phyloP scores from a whole-genome alignment of 2,329 filamentous ascomycete genomes.

The Ophiostoma perfectum region DNA sequence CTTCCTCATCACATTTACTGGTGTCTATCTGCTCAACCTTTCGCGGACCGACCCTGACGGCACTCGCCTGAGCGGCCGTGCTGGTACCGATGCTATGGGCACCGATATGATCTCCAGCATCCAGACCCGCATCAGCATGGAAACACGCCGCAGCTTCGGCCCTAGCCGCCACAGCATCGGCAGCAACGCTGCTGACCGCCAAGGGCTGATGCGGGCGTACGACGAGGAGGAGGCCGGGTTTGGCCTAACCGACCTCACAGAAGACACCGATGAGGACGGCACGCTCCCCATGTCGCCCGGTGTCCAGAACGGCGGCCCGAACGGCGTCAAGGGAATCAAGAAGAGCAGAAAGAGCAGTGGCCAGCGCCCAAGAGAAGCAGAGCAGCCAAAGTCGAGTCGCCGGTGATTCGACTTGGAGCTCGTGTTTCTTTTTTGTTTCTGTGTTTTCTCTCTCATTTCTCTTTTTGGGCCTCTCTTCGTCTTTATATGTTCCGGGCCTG shows the following conservation, averaged over 20 bases:
- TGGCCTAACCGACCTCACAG: conserved; percentile 70
- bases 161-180: conserved; percentile 56
- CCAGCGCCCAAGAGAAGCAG: conserved; percentile 21
- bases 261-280: conserved; percentile 65
- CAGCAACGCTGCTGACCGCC: conserved; percentile 62
- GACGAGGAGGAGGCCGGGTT: conserved; percentile 77
- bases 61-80: conserved; percentile 52
- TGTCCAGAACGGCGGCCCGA: conserved; percentile 38
- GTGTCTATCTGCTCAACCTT: conserved; percentile 94
- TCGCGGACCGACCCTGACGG: conserved; percentile 87
- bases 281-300: conserved; percentile 36
- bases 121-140: conserved; percentile 90
- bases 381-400: conserved; percentile 20
- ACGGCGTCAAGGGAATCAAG: conserved; percentile 33
- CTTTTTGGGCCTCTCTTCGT: not conserved
- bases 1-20: conserved; percentile 90
- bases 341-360: conserved; percentile 25
- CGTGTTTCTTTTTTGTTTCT: not conserved
- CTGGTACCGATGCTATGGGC: conserved; percentile 70
- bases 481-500: conserved; percentile 17
- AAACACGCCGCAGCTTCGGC: conserved; percentile 66
- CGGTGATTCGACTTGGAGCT: conserved; percentile 11
- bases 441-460: not conserved
- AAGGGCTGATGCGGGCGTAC: conserved; percentile 81
- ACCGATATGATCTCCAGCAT: conserved; percentile 87